Evolutionary conservation across 2,329 filamentous ascomycete genomes (phyloP), one percentile per base, ranked within the genome.

Genomic region (Parasarocladium wereldwijsianum): DNA sequence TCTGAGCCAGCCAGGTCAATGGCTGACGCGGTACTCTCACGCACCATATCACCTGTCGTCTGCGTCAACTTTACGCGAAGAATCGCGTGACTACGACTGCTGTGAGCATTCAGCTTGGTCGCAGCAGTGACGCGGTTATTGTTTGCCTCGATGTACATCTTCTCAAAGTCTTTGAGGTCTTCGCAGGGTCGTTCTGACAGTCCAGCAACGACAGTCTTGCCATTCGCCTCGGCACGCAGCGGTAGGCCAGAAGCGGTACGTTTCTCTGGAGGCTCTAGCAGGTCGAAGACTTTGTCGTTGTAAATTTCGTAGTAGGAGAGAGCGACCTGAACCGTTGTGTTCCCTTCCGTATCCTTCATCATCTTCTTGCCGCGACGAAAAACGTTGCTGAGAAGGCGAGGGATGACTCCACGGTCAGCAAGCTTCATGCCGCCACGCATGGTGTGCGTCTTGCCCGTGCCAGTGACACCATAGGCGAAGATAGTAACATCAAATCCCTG

Each of bases 271-370:
- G 84, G 64, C 49, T 93, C 82, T 40, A 94, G 83, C 18, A 94
- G 61, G 49, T 94, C 86, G 45, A 77, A 93, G 13, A 93, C 85
- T 49, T 87, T 87, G 59, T 94, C 86, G 51, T 92, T 93, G 57
- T 94, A 94, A 40, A 94, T 93, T 51, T 94, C 86, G 57, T 93
- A 93, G 57, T 94, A 94, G 17, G 82, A 86, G 45, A 94, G 66
- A 9, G 72, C 64, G 11, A 93, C 82, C 7, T 71, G 60, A 14
- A 92, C 81, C 2, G 60, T 64, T 1, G 76, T 86, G 30, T 72
- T 60, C 8, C 76, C 81, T 4, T 65, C 62, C 3, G 75, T 69
- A 44, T 93, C 85, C 53, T 87, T 90, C 39, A 72, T 68, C 12
- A 90, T 76, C 60, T 92, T 93, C 54, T 84, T 81, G 38, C 78